These are phyloP conservation scores for Parascedosporium putredinis DNA, from an alignment of 2,329 filamentous ascomycete genomes.

Conservation along the genomic window DNA sequence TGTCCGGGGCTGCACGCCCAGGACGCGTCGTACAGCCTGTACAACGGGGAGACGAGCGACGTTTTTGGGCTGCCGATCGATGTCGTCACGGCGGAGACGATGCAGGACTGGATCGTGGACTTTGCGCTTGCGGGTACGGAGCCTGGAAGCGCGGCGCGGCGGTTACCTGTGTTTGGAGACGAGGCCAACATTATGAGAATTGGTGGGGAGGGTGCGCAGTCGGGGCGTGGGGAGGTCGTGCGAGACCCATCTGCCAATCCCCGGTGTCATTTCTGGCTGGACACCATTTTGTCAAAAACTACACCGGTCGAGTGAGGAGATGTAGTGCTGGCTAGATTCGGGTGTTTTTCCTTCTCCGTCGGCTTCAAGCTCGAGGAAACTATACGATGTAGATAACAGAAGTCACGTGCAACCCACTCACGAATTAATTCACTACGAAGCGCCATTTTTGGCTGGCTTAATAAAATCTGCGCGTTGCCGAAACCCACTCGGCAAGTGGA, in stretches of 20 bases:
- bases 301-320: no score
- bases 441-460: no score
- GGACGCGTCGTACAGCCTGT: constrained; percentile 42
- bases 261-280: background rate
- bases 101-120: constrained; percentile 22
- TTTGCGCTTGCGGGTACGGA: constrained; percentile 14
- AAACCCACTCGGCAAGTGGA: no score
- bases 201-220: background rate
- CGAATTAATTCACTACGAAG: no score
- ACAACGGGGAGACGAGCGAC: constrained; percentile 20
- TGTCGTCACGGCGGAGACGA: constrained; percentile 15
- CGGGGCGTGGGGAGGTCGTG: background rate
- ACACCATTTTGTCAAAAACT: background rate
- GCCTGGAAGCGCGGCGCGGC: background rate
- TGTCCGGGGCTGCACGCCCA: constrained; percentile 38
- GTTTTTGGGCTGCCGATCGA: constrained; percentile 13
- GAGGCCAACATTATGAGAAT: background rate
- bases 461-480: no score
- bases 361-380: no score
- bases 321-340: no score
- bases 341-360: no score
- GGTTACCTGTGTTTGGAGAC: background rate
- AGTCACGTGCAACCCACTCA: no score
- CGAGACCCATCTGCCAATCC: background rate
- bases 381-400: no score